Percentiles rank a stretch among this genome's conserved stretches.
Conservation (phyloP, 2,329 filamentous ascomycete genomes). For the Claviceps sp. region DNA sequence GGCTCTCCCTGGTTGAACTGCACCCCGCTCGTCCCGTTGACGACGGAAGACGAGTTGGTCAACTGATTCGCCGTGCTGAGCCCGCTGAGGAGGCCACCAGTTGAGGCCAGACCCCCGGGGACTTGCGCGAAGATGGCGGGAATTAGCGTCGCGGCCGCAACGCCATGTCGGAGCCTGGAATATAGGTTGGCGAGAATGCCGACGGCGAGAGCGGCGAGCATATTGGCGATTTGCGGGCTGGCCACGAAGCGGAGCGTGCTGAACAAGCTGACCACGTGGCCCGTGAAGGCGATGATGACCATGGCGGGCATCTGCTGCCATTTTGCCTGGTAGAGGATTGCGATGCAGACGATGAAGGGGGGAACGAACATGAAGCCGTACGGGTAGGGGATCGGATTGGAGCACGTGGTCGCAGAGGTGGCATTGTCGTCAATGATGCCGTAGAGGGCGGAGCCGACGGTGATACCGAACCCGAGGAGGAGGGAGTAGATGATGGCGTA, state of each 20-base stretch:
- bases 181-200: constrained; percentile 69
- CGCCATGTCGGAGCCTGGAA: constrained; percentile 43
- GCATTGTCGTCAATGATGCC: constrained; percentile 45
- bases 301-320: constrained; percentile 71
- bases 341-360: constrained; percentile 57
- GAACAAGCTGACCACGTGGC: constrained; percentile 68
- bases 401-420: constrained; percentile 29
- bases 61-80: constrained; percentile 30
- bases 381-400: constrained; percentile 27
- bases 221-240: constrained; percentile 64
- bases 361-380: constrained; percentile 60
- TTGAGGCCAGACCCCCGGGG: constrained; percentile 33
- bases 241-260: constrained; percentile 49
- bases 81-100: constrained; percentile 32
- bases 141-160: constrained; percentile 32
- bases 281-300: constrained; percentile 57
- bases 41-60: constrained; percentile 22
- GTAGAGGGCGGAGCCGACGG: constrained; percentile 50
- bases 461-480: constrained; percentile 60
- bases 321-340: constrained; percentile 68
- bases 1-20: constrained; percentile 9
- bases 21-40: constrained; percentile 23
- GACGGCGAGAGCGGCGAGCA: constrained; percentile 62
- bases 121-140: constrained; percentile 36
- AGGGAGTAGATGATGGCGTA: constrained; percentile 64